phyloP scores from a whole-genome alignment of 164 flowering plant species.

The Brasenia schreberi region DNA sequence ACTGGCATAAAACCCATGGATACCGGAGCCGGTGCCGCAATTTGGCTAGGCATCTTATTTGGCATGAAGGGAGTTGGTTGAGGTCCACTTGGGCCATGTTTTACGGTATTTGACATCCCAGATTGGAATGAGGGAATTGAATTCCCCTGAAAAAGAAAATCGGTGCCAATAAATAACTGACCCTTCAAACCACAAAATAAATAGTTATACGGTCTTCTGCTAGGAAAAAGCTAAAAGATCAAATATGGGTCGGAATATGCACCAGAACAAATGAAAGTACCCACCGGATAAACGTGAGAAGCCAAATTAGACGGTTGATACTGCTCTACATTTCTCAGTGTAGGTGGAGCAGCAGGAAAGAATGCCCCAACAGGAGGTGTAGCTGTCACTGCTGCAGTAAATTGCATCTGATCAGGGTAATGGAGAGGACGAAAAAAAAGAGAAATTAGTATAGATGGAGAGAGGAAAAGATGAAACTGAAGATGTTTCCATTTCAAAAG shows the following conservation, averaged over 20 bases:
- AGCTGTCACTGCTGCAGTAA: constrained; percentile 27
- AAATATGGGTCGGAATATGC: not conserved
- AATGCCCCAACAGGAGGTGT: constrained; percentile 47
- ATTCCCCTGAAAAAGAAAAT: constrained; percentile 24
- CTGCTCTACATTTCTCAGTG: constrained; percentile 51
- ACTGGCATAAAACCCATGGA: constrained; percentile 61
- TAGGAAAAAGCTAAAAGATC: not conserved
- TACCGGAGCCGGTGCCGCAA: constrained; percentile 33
- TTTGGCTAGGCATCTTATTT: constrained; percentile 37
- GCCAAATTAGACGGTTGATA: constrained; percentile 83
- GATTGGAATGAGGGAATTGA: constrained; percentile 33
- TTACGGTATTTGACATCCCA: constrained; percentile 25
- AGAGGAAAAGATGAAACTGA: not conserved
- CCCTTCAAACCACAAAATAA: too few relatives aligned
- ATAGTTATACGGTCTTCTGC: not conserved
- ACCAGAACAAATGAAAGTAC: constrained; percentile 10
- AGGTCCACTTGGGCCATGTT: constrained; percentile 31
- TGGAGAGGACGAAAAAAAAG: not conserved
- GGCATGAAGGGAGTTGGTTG: constrained; percentile 28
- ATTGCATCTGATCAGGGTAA: not conserved
- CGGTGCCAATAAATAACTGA: not conserved
- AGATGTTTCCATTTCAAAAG: not conserved
- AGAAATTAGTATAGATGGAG: not conserved
- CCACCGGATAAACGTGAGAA: constrained; percentile 79
- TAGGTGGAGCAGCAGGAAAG: constrained; percentile 55